A percentile compares a stretch with the other conserved stretches of the same genome.
Conservation (phyloP, 2,329 filamentous ascomycete genomes). For the Calonectria honghensis region DNA sequence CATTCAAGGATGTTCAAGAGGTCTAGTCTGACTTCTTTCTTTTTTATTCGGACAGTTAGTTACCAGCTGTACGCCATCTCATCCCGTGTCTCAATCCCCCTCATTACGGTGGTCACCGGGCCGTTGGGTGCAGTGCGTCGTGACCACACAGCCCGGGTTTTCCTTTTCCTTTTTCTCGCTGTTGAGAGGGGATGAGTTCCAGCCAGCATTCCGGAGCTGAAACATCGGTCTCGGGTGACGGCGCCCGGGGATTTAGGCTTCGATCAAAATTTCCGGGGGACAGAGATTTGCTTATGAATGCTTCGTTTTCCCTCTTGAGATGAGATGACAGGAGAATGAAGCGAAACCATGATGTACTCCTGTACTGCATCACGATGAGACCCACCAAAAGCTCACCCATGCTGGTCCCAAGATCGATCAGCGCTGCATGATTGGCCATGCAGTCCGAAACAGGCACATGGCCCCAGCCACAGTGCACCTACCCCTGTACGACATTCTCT, state of each 20-base stretch:
- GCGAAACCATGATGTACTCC: background rate
- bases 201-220: background rate
- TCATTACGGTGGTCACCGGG: conserved; percentile 1
- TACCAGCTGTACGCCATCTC: background rate
- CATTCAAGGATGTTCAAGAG: background rate
- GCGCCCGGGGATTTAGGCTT: background rate
- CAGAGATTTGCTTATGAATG: background rate
- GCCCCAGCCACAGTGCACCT: conserved; percentile 17
- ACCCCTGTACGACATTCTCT: background rate
- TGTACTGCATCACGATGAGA: background rate
- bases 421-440: conserved; percentile 3
- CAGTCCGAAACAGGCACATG: conserved; percentile 23
- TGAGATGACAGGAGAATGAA: background rate
- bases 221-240: conserved; percentile 3
- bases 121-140: background rate
- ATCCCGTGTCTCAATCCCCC: background rate
- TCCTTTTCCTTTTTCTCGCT: background rate
- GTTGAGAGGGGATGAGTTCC: background rate
- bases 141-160: background rate
- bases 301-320: background rate
- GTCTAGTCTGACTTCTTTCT: background rate
- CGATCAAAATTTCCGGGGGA: background rate
- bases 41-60: background rate
- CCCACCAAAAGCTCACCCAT: background rate
- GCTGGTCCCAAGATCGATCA: conserved; percentile 17